Evolutionary conservation across 2,329 filamentous ascomycete genomes (phyloP), one percentile per base, ranked within the genome.

Genomic region (Xylariaceae sp.): DNA sequence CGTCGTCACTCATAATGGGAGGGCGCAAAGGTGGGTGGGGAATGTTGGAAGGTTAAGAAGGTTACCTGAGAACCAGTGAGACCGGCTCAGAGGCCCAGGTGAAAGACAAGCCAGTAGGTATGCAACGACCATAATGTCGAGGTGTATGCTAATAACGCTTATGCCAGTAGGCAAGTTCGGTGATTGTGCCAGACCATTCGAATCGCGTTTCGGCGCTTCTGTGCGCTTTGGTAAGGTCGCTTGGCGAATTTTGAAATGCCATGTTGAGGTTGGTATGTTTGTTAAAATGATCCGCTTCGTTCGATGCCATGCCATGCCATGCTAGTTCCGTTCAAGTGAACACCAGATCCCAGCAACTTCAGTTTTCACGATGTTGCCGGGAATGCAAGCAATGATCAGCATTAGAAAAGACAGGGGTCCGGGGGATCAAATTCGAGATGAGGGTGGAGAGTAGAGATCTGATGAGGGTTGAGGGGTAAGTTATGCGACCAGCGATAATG

Each of bases 1-100:
- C 42, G 30, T 53, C 56, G 30, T 61, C 23, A 58, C 18, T 53
- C 59, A 61, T 58, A 34, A 58, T 42, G 52, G 48, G 48, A 35
- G 37, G 35, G 51, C 11, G 44, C 15, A 53, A 51, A 34, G 44
- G 23, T 50, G 35, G 23, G 23, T 30, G 23, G 23, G 23, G 23
- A 5, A 4, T 18, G 17, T 30, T 30, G 23, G 23, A 35, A 5
- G 35, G 52, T 50, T 49, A 37, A 44, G 50, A 55, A 42, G 8
- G 37, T 42, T 11, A 10, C 17, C 45, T 7, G n/a, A 44, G 35
- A 50, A 45, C 17, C 50, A 42, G 8, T 35, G 56, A 61, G 56
- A 42, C 59, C 59, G 53, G 59, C 59, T 59, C 56, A 42, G 7
- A 56, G 23, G 30, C 13, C 15, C n/a, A 6, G 11, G 15, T 30